These are phyloP conservation scores for Leccinum ponderosum DNA, from an alignment of 1,284 basidiomycete species.

Conservation along the genomic window DNA sequence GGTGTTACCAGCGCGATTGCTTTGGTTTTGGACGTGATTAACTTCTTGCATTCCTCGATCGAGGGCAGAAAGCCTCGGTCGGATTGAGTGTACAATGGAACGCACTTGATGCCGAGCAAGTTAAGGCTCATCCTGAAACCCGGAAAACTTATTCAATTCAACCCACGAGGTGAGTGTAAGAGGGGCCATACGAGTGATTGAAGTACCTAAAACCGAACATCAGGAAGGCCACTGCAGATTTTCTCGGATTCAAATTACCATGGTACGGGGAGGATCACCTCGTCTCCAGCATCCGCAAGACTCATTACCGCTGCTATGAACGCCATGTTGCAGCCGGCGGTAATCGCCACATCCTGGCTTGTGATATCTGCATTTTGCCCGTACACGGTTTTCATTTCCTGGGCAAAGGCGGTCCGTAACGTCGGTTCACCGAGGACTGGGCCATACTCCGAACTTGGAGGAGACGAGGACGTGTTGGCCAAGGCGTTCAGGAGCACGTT, in stretches of 20 bases:
- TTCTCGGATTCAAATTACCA: slow-evolving; percentile 46
- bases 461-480: slow-evolving; percentile 45
- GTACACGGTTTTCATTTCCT: slow-evolving; percentile 70
- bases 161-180: slow-evolving; percentile 3
- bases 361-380: slow-evolving; percentile 49
- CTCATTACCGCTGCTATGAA: slow-evolving; percentile 66
- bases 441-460: slow-evolving; percentile 61
- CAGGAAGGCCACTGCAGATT: background rate
- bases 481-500: slow-evolving; percentile 53
- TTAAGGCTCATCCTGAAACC: slow-evolving; percentile 66
- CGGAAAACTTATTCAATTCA: slow-evolving; percentile 4
- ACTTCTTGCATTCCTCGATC: slow-evolving; percentile 42
- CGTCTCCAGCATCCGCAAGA: slow-evolving; percentile 71
- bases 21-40: slow-evolving; percentile 61
- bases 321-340: slow-evolving; percentile 71
- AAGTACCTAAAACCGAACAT: slow-evolving; percentile 57
- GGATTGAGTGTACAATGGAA: slow-evolving; percentile 61
- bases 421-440: slow-evolving; percentile 63
- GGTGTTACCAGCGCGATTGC: slow-evolving; percentile 79
- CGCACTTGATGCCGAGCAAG: slow-evolving; percentile 62
- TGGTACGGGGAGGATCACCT: slow-evolving; percentile 78
- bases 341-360: slow-evolving; percentile 59
- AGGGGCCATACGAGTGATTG: slow-evolving; percentile 60
- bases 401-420: slow-evolving; percentile 58
- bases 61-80: slow-evolving; percentile 64